These are phyloP conservation scores for Colletotrichum chlorophyti DNA, from an alignment of 2,329 filamentous ascomycete species.

Conservation along the genomic window DNA sequence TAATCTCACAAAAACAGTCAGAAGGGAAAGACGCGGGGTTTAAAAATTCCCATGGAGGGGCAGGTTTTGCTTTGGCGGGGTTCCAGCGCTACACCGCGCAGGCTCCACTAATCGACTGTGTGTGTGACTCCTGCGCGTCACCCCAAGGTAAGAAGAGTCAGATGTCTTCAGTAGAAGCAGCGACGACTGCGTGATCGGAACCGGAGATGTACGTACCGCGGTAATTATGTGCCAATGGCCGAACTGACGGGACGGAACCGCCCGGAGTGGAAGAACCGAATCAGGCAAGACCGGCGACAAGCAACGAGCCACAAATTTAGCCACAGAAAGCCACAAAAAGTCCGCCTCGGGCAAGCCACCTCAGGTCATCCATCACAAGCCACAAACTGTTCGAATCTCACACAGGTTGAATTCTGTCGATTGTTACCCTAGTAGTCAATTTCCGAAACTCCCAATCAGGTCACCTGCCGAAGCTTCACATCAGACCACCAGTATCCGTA, in stretches of 20 bases:
- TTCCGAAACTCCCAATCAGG: too few relatives aligned
- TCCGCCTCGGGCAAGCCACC: neutral
- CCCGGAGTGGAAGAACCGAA: constrained; percentile 22
- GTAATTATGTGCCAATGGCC: constrained; percentile 12
- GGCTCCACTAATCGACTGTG: neutral
- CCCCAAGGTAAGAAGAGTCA: too few relatives aligned
- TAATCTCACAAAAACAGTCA: constrained; percentile 28
- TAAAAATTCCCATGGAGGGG: constrained; percentile 29
- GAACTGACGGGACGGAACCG: constrained; percentile 13
- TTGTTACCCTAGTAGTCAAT: too few relatives aligned
- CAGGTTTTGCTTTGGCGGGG: constrained; percentile 29
- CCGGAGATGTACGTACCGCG: constrained; percentile 7
- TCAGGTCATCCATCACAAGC: too few relatives aligned
- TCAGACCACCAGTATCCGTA: too few relatives aligned
- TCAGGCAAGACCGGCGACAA: constrained; percentile 1
- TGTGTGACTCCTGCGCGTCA: too few relatives aligned
- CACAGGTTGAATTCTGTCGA: too few relatives aligned
- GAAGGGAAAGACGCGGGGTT: constrained; percentile 28
- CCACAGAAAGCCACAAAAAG: neutral
- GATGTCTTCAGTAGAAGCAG: neutral
- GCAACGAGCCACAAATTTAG: neutral
- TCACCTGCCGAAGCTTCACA: too few relatives aligned
- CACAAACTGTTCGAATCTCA: too few relatives aligned
- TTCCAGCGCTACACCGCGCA: neutral
- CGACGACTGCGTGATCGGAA: constrained; percentile 16